Percentiles rank a stretch among this genome's conserved stretches.
Evolutionary conservation across 129 eudicot species (phyloP).

Genomic region (Erigeron canadensis): DNA sequence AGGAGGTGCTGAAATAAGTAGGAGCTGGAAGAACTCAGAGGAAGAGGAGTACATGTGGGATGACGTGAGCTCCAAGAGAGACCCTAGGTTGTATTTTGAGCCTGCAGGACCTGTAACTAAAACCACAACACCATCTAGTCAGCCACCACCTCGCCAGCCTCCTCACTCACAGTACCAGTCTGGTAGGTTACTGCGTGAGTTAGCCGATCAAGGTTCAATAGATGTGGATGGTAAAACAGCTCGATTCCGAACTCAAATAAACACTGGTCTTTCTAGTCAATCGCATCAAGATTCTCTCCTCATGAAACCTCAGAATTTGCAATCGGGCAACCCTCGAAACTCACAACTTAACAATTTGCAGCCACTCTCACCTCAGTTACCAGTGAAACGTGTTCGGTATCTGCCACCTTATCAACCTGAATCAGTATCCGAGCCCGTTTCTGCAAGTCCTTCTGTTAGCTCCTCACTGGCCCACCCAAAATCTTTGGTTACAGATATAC

Average conservation of each 20-base stretch:
- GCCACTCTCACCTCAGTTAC: conserved; percentile 31
- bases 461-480: conserved; percentile 44
- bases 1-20: conserved; percentile 45
- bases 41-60: conserved; percentile 94
- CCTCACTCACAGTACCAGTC: conserved; percentile 45
- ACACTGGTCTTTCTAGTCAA: conserved; percentile 32
- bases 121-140: conserved; percentile 35
- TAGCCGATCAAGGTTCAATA: conserved; percentile 37
- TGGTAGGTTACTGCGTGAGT: conserved; percentile 29
- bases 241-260: conserved; percentile 31
- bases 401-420: conserved; percentile 39
- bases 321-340: conserved; percentile 30
- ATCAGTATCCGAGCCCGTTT: conserved; percentile 29
- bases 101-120: conserved; percentile 54
- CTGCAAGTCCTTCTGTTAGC: conserved; percentile 1
- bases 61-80: conserved; percentile 57
- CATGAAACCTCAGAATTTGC: conserved; percentile 30
- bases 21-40: conserved; percentile 76
- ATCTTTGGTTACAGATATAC: conserved; percentile 32
- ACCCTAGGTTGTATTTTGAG: conserved; percentile 49
- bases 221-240: conserved; percentile 45
- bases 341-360: conserved; percentile 34
- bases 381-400: conserved; percentile 38
- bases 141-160: conserved; percentile 42
- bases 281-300: conserved; percentile 42